Evolutionary conservation across 371 early-diverging fungal species (phyloP).

Genomic region (Amoeboaphelidium protococcarum): DNA sequence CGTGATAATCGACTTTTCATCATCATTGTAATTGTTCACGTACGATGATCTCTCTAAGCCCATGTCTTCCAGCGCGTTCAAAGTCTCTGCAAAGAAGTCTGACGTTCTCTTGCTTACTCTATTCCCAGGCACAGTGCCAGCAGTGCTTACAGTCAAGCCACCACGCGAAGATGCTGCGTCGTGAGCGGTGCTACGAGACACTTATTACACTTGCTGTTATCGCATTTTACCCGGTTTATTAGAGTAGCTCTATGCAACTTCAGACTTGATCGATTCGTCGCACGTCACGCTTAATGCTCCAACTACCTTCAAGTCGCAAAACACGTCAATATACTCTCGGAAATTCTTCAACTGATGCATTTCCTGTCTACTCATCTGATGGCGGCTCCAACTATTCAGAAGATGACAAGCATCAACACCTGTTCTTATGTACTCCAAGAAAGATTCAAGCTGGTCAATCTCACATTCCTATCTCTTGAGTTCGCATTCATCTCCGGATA

Average conservation of each 20-base stretch:
- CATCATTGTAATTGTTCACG: no score
- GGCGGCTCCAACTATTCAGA: conserved; percentile 19
- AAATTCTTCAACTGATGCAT: conserved; percentile 21
- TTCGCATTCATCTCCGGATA: conserved; percentile 21
- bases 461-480: conserved; percentile 18
- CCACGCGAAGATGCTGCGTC: conserved; percentile 7
- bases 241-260: not conserved
- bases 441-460: conserved; percentile 18
- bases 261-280: not conserved
- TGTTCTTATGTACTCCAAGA: conserved; percentile 17
- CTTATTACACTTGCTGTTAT: not conserved
- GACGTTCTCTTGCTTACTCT: not conserved
- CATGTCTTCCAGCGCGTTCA: conserved; percentile 10
- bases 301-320: conserved; percentile 17
- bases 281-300: conserved; percentile 6
- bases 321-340: conserved; percentile 19
- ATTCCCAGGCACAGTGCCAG: not conserved
- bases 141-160: conserved; percentile 1
- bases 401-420: conserved; percentile 23
- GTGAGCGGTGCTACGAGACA: not conserved
- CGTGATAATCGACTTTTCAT: no score
- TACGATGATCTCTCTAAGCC: no score
- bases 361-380: conserved; percentile 16
- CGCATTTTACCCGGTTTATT: not conserved
- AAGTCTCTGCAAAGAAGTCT: conserved; percentile 20